Conservation (phyloP, 2,329 filamentous ascomycete species). For the Colletotrichum noveboracense region DNA sequence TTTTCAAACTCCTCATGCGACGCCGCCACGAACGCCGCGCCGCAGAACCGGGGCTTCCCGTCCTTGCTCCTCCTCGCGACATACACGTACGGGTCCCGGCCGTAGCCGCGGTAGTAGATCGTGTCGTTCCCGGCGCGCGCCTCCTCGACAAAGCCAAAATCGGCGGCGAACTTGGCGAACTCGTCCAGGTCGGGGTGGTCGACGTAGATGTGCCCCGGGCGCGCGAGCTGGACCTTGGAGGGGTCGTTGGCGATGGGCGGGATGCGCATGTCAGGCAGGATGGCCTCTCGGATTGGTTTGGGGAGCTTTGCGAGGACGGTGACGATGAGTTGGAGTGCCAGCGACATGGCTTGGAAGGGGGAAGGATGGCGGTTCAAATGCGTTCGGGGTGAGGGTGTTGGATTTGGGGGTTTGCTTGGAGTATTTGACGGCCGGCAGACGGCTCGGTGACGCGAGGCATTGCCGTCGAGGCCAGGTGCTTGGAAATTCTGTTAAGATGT, state of each 20-base stretch:
- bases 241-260: constrained; percentile 18
- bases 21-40: constrained; percentile 34
- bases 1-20: constrained; percentile 40
- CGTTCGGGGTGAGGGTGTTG: not conserved
- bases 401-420: not conserved
- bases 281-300: not conserved
- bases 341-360: not conserved
- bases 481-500: not conserved
- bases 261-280: not conserved
- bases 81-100: constrained; percentile 54
- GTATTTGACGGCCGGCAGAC: not conserved
- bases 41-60: constrained; percentile 27
- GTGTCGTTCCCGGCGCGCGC: constrained; percentile 25
- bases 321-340: not conserved
- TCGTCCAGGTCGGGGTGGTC: constrained; percentile 31
- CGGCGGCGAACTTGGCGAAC: constrained; percentile 27
- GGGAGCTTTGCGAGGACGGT: not conserved
- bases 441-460: not conserved
- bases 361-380: not conserved
- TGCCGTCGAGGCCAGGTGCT: not conserved
- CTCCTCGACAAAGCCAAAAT: constrained; percentile 32
- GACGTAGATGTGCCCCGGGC: constrained; percentile 20
- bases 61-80: constrained; percentile 37
- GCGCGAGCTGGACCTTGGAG: constrained; percentile 25
- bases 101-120: constrained; percentile 56